Base-by-base conservation (phyloP, 2,329 filamentous ascomycete species). In the Fusarium nurragi region DNA sequence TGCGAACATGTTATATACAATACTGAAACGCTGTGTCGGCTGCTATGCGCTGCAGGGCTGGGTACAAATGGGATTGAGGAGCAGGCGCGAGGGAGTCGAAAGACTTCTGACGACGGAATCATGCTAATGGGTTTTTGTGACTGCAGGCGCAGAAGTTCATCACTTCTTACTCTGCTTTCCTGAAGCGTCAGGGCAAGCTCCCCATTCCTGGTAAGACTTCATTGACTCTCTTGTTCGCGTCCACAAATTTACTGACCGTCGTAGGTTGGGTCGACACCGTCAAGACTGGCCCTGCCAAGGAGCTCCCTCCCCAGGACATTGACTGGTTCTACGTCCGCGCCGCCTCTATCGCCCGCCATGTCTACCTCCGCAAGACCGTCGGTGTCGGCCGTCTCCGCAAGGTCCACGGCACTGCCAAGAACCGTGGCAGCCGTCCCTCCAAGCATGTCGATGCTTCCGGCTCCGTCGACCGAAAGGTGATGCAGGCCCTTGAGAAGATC, bases 341-440 rank as follows among this genome's bases (percentile, higher is more conserved):
- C 77, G 95, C 95, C 76, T 89, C 94, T 73, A 90, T 99, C 79
- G 95, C 95, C 78, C 93, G 94, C 79, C 94, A 98, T 88, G 90
- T 99, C 87, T 99, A 99, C 88, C 88, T 99, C 82, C 92, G 95
- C 86, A 99, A 99, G 89, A 97, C 94, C 69, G 94, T 99, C 79
- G 95, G 95, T 88, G 93, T 99, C 75, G 95, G 95, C 84, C 93
- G 95, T 79, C 90, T 99, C 76, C 91, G 94, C 83, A 97, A 97
- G 87, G 91, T 91, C 71, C 95, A 99, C 89, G 95, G 93, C 77
- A 91, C 88, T 75, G 91, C 91, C 86, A 97, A 97, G 90, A 99
- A 98, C 91, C 93, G 95, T 75, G 95, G 95, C 76, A 88, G 88
- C 75, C 88, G 91, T 74, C 95, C 95, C 79, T 92, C 89, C 71